A percentile compares a stretch with the other conserved stretches of the same genome.
Evolutionary conservation across 345 rosid species (phyloP).

Genomic region (Euphorbia tirucalli): DNA sequence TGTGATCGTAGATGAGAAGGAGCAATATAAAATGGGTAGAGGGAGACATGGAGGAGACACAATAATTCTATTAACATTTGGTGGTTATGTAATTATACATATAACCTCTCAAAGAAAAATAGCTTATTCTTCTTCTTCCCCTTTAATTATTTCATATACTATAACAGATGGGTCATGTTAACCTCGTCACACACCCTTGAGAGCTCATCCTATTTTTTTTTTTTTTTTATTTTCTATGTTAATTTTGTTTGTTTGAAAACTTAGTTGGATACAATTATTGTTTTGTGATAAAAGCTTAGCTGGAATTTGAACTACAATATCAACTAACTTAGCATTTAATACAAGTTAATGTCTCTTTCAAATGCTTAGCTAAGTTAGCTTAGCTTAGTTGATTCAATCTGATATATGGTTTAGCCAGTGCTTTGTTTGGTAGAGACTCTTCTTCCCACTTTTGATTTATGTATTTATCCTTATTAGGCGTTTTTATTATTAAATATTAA

Average conservation of each 20-base stretch:
- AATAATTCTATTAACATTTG: conserved; percentile 11
- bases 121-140: conserved; percentile 7
- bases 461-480: neutral
- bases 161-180: too few relatives aligned
- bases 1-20: neutral
- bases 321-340: neutral
- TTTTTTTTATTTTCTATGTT: neutral
- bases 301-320: neutral
- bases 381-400: too few relatives aligned
- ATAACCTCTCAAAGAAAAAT: neutral
- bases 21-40: neutral
- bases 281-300: conserved; percentile 5
- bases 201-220: neutral
- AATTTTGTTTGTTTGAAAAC: neutral
- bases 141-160: neutral
- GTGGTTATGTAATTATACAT: conserved; percentile 2
- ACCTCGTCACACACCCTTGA: neutral
- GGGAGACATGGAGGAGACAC: conserved; percentile 24
- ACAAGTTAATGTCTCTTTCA: conserved; percentile 2
- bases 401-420: neutral
- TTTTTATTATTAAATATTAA: neutral
- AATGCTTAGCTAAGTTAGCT: neutral
- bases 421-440: neutral
- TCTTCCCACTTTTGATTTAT: neutral
- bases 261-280: conserved; percentile 31